Evolutionary conservation across 208 protist species (phyloP), one percentile per base, ranked within the genome.

Genomic region (Trypanosoma caninum): DNA sequence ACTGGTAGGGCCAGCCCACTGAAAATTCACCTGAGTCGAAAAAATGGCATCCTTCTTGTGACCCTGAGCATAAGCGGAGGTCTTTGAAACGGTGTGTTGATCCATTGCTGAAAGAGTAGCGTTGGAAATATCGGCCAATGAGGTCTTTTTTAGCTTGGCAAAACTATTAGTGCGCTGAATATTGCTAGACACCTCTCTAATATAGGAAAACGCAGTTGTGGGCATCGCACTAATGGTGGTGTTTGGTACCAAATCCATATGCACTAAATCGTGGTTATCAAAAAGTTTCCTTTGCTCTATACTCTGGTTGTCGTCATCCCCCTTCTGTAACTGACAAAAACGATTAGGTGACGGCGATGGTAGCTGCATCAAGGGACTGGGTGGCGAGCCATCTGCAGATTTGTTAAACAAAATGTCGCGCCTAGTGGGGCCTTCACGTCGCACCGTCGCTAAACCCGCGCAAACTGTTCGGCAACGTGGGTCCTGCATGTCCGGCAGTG

Each of bases 301-400:
- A 27, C 30, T 1, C 25, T 25, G 8, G 7, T 20, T 55, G 10
- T 8, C 23, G 22, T 1, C 4, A 34, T 37, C 54, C 50, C 7
- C 28, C 47, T 30, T 23, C 14, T 47, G 47, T 13, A 13, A 13
- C 3, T 25, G 7, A 6, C 6, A 6, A 18, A 1, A 13, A 35
- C 62, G 34, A 34, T 50, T 44, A 22, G 45, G 62, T 16, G 53
- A 69, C 34, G 53, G 52, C 2, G 62, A 61, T 9, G 62, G 62
- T 13, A 69, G 34, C 27, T 53, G 14, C 28, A 69, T 13, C 27
- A 61, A 33, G 22, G 3, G 34, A 3, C 20, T 34, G 0, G 16
- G 23, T 35, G 25, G 10, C 37, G 51, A 41, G 18, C n/a, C n/a
- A n/a, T 25, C 18, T 6, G 23, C 18, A 20, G 7, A 8, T 23